These are phyloP conservation scores for Pichia occidentalis DNA, from an alignment of 805 yeast species.

Conservation along the genomic window DNA sequence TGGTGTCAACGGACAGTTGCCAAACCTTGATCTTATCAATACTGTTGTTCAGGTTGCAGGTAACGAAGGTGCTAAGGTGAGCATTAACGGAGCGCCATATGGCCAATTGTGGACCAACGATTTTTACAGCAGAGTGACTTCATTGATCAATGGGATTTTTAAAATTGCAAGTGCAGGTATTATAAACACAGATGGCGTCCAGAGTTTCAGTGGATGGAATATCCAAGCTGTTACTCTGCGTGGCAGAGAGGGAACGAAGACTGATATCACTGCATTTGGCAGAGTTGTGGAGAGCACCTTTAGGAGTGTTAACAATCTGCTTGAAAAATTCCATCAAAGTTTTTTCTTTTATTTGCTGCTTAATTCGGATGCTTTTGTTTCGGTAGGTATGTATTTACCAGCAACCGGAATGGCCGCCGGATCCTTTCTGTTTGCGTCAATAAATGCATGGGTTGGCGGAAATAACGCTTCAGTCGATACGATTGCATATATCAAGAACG, in stretches of 20 bases:
- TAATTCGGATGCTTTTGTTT: constrained; percentile 74
- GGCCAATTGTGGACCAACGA: constrained; percentile 40
- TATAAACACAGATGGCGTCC: constrained; percentile 53
- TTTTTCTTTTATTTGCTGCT: constrained; percentile 86
- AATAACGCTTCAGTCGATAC: constrained; percentile 23
- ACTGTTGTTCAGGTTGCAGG: constrained; percentile 66
- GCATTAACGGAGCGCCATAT: constrained; percentile 54
- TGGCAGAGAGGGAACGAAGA: constrained; percentile 48
- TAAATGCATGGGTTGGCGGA: constrained; percentile 47
- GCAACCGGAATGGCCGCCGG: constrained; percentile 68
- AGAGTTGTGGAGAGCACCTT: constrained; percentile 81
- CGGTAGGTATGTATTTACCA: constrained; percentile 91
- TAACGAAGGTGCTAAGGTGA: constrained; percentile 67
- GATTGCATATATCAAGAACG: not conserved
- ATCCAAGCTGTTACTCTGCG: constrained; percentile 80
- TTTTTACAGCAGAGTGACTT: constrained; percentile 50
- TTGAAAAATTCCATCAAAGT: constrained; percentile 96
- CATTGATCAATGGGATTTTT: constrained; percentile 59
- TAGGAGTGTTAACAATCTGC: constrained; percentile 81
- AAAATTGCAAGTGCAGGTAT: constrained; percentile 69
- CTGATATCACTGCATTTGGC: constrained; percentile 87
- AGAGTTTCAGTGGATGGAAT: constrained; percentile 94
- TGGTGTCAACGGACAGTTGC: constrained; percentile 93
- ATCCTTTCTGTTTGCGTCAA: constrained; percentile 62
- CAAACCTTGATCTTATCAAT: constrained; percentile 85